Percentiles rank a stretch among this genome's conserved stretches.
Conservation (phyloP, 441 rosid species). For the Metrosideros polymorpha region DNA sequence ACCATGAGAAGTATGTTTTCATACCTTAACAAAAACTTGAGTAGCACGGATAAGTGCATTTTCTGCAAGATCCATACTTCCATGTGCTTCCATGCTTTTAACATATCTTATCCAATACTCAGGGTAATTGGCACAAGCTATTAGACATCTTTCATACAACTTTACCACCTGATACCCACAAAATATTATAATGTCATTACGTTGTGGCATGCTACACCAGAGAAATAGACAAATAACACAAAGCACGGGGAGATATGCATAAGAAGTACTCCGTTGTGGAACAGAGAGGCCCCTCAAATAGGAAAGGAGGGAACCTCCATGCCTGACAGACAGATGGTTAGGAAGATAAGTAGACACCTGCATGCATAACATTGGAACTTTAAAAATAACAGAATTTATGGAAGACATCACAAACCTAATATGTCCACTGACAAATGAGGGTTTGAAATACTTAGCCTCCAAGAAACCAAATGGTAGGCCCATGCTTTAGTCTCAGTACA, state of each 20-base stretch:
- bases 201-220: not conserved
- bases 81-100: conserved; percentile 70
- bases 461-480: conserved; percentile 84
- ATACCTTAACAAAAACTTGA: conserved; percentile 95
- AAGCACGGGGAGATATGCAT: conserved; percentile 66
- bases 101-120: conserved; percentile 90
- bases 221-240: conserved; percentile 18
- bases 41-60: conserved; percentile 91
- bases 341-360: conserved; percentile 94
- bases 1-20: not conserved
- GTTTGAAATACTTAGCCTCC: conserved; percentile 95
- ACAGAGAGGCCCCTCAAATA: conserved; percentile 89
- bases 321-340: conserved; percentile 90
- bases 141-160: conserved; percentile 86
- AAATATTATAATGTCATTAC: conserved; percentile 9
- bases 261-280: conserved; percentile 78
- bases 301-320: conserved; percentile 86
- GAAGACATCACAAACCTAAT: conserved; percentile 61
- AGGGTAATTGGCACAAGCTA: conserved; percentile 93
- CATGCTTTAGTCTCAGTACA: conserved; percentile 94
- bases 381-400: conserved; percentile 37
- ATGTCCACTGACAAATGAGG: conserved; percentile 68
- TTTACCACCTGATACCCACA: conserved; percentile 62
- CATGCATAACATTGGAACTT: conserved; percentile 87
- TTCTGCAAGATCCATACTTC: conserved; percentile 79